Percentiles rank a stretch among this genome's conserved stretches.
phyloP scores from a whole-genome alignment of 208 protist species.

The Leishmania amazonensis region DNA sequence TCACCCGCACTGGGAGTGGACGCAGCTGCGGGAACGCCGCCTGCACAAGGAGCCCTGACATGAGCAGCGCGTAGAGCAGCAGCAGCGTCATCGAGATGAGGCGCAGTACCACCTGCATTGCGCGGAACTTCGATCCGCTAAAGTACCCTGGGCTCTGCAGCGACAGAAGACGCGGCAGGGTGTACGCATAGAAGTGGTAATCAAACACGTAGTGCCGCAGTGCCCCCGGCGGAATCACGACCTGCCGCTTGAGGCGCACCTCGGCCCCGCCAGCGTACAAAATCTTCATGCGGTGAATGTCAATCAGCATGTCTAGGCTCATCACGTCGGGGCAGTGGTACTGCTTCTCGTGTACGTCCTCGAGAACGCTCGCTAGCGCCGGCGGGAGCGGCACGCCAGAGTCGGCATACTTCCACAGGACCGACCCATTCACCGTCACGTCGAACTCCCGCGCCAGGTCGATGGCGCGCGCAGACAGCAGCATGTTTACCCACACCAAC shows the following conservation, averaged over 20 bases:
- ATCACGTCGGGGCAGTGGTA: constrained; percentile 48
- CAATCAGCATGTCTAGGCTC: constrained; percentile 66
- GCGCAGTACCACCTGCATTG: constrained; percentile 57
- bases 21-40: constrained; percentile 73
- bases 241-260: constrained; percentile 37
- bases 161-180: constrained; percentile 64
- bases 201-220: constrained; percentile 49
- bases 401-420: constrained; percentile 58
- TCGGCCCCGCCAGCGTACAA: constrained; percentile 35
- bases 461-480: constrained; percentile 62
- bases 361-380: constrained; percentile 63
- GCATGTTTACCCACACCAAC: constrained; percentile 49
- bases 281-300: constrained; percentile 63
- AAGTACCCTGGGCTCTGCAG: constrained; percentile 71
- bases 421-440: constrained; percentile 59
- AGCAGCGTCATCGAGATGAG: constrained; percentile 49
- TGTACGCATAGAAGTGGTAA: constrained; percentile 66
- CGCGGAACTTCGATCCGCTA: constrained; percentile 56
- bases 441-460: constrained; percentile 82
- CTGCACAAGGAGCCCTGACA: constrained; percentile 68
- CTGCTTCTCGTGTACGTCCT: constrained; percentile 67
- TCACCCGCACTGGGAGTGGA: constrained; percentile 66
- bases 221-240: constrained; percentile 48
- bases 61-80: constrained; percentile 51
- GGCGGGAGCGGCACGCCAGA: constrained; percentile 43